Conservation (phyloP, 768 basidiomycete species). For the Mycena olivaceomarginata region DNA sequence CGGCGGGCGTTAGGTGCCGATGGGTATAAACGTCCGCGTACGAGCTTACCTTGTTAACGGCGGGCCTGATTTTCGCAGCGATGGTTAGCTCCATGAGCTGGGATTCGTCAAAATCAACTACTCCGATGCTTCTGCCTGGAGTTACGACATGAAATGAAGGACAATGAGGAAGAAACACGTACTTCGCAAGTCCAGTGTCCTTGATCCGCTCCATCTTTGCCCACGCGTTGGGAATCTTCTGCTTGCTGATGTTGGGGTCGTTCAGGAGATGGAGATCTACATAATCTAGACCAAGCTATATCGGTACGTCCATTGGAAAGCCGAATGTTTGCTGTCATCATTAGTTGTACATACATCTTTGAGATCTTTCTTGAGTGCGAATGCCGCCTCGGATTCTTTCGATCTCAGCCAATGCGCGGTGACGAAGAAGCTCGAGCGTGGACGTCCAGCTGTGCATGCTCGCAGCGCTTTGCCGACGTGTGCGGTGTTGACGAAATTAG, state of each 20-base stretch:
- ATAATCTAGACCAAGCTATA: not conserved
- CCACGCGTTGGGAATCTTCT: slow-evolving; percentile 1
- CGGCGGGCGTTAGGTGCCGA: not conserved
- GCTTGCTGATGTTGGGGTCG: not conserved
- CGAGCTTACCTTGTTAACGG: not conserved
- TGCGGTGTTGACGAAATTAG: not conserved
- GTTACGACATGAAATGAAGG: not conserved
- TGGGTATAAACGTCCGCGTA: not conserved
- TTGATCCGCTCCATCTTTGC: not conserved
- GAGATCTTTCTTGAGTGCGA: slow-evolving; percentile 1
- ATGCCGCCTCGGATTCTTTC: slow-evolving; percentile 1
- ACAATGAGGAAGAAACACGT: not conserved
- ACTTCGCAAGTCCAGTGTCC: not conserved
- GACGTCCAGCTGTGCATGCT: not conserved
- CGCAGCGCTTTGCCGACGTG: not conserved
- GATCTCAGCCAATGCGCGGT: not conserved
- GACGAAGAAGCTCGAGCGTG: not conserved
- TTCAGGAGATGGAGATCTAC: not conserved
- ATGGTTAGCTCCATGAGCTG: not conserved
- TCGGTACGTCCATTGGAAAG: not conserved
- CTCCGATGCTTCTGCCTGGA: not conserved
- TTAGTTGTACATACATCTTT: not conserved
- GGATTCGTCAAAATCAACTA: slow-evolving; percentile 1
- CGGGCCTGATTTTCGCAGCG: not conserved
- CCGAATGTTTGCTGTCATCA: not conserved